Base-by-base conservation (phyloP, 768 basidiomycete genomes). In the Psilocybe tampanensis region DNA sequence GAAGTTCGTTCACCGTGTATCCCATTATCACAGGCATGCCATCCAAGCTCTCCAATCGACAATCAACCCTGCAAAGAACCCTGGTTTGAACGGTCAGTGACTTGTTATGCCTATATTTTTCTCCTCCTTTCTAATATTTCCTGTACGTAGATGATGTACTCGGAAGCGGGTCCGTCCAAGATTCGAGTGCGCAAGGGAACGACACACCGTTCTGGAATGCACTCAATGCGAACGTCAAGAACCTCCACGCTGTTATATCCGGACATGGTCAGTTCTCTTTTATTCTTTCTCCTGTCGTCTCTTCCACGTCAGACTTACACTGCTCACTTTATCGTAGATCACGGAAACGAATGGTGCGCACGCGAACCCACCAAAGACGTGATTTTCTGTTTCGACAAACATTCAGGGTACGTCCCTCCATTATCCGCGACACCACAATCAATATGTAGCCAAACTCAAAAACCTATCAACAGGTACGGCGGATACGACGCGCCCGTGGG, bases 291-390 rank as follows among this genome's bases (percentile, higher is more conserved):
- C 18, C 54, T 36, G 11, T 47, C 34, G 23, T n/a, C 11, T 4
- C 21, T 21, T 6, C 55, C 19, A 22, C 1, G 12, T 17, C n/a
- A 52, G 2, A 53, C 22, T 24, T 42, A 39, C 15, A 13, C 19
- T 15, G 23, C 18, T 22, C 39, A 19, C 6, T 23, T 23, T 32
- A 60, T n/a, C 34, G 34, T 60, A 88, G 89, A 88, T 66, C 90
- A 92, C 60, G 90, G 90, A 1, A 80, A 91, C 56, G 88, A 90
- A 67, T 92, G 90, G 90, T 92, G 90, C 58, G 80, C 81, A 8
- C 82, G 87, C 17, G 86, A 90, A 58, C 79, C 80, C 1, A 78
- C 76, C 3, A 83, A 84, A 58, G 72, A 82, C 39, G 79, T 88
- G 8, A 80, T 88, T 0, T 89, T 90, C 68, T 92, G 90, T 66